Conservation (phyloP, 768 basidiomycete genomes). For the Lyophyllum atratum region DNA sequence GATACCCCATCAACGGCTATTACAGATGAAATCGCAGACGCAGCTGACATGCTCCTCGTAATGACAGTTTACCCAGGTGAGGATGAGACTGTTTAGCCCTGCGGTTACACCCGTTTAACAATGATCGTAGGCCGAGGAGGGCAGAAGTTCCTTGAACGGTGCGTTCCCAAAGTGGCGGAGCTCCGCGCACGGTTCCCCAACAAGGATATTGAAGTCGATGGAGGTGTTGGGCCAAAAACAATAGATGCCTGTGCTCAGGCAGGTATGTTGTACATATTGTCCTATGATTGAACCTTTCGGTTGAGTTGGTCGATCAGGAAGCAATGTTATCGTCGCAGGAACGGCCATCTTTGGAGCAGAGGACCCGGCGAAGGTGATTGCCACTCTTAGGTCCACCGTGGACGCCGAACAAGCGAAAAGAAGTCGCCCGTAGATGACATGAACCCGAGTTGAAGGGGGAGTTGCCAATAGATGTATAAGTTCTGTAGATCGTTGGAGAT, state of each 20-base stretch:
- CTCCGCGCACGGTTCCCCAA: conserved; percentile 88
- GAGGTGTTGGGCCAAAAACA: conserved; percentile 93
- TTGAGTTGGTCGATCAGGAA: conserved; percentile 52
- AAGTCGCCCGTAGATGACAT: conserved; percentile 12
- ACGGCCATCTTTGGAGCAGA: conserved; percentile 89
- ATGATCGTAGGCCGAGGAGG: conserved; percentile 74
- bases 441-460: background rate
- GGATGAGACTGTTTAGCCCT: background rate
- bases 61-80: conserved; percentile 97
- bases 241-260: conserved; percentile 87
- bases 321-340: conserved; percentile 98
- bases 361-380: conserved; percentile 80
- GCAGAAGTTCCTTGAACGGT: conserved; percentile 93
- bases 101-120: background rate
- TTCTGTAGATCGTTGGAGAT: no score
- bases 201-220: conserved; percentile 98
- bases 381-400: conserved; percentile 67
- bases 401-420: conserved; percentile 62
- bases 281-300: background rate
- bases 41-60: conserved; percentile 93
- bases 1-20: conserved; percentile 89
- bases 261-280: conserved; percentile 47
- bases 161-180: conserved; percentile 90
- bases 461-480: no score
- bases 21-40: conserved; percentile 78